Base-by-base conservation (phyloP, 2,329 filamentous ascomycete species). In the Lasiodiplodia sp. region DNA sequence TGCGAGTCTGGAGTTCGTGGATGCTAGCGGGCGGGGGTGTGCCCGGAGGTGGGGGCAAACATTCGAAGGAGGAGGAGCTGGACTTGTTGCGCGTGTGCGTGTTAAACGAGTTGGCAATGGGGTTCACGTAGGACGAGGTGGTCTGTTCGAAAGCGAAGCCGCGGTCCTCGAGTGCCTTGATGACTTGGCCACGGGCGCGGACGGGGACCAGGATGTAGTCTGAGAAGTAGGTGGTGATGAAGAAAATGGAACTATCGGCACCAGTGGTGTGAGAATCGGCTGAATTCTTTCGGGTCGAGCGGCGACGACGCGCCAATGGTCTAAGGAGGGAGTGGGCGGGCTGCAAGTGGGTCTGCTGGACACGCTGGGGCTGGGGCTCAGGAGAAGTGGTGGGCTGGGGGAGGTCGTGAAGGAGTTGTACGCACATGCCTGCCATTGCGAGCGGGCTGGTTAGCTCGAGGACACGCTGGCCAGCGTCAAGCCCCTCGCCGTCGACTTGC, bases 151-250 rank as follows among this genome's bases (percentile, higher is more conserved):
- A 94, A 73, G 91, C 89, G 76, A 97, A 97, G 1, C 94, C 94
- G 57, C 91, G 88, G 21, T 89, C 87, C 69, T 95, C 86, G 5
- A 98, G 85, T 0, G 93, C 91, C 69, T 89, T 85, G 40, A 93
- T 88, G 58, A 98, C 94, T 49, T 89, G 90, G 31, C 87, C 82
- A 63, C 91, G 89, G 75, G 91, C 89, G 76, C 90, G 92, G 66
- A 86, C 86, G 0, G 96, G 94, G 0, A 97, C 93, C 44, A 98
- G 86, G 74, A 99, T 96, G 80, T 97, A 98, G 82, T 99, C 95
- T 40, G 92, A 96, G 81, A 97, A 98, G 81, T 98, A 99, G 38
- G 94, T 97, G 3, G 95, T 97, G 78, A 97, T 97, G 86, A 98
- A 98, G 84, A 98, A 97, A 76, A 99, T 97, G 66, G 95, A 92